Conservation (phyloP, 345 rosid genomes). For the Abelmoschus esculentus region DNA sequence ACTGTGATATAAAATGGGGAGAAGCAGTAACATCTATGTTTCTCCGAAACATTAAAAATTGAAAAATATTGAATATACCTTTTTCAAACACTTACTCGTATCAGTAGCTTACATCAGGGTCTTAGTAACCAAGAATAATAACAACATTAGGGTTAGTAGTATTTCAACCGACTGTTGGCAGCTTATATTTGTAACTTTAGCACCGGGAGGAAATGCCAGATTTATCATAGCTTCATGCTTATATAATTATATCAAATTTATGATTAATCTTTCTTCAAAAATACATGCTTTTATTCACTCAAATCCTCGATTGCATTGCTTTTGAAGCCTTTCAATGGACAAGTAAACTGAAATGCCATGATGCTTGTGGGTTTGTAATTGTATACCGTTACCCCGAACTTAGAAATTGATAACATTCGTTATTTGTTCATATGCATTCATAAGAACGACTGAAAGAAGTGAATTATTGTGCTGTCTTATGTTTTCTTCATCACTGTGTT, state of each 20-base stretch:
- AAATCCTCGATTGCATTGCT: neutral
- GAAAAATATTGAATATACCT: neutral
- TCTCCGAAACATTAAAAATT: neutral
- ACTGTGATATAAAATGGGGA: neutral
- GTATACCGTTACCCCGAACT: neutral
- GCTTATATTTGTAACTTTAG: neutral
- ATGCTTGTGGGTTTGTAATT: neutral
- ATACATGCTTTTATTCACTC: neutral
- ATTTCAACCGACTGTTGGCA: neutral
- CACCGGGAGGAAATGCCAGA: neutral
- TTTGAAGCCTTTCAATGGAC: neutral
- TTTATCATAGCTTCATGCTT: neutral
- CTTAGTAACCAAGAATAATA: neutral
- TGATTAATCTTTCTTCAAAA: neutral
- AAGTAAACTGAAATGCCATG: neutral
- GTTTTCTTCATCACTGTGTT: neutral
- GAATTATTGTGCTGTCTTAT: neutral
- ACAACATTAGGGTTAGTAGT: neutral
- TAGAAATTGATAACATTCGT: neutral
- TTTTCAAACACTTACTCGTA: neutral
- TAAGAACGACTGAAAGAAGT: neutral
- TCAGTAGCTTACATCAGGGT: neutral
- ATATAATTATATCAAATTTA: too few relatives aligned
- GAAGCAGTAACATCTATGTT: neutral
- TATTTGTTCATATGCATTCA: neutral